A percentile compares a stretch with the other conserved stretches of the same genome.
These are phyloP conservation scores for Ophiostoma piceae DNA, from an alignment of 2,329 filamentous ascomycete genomes.

Conservation along the genomic window DNA sequence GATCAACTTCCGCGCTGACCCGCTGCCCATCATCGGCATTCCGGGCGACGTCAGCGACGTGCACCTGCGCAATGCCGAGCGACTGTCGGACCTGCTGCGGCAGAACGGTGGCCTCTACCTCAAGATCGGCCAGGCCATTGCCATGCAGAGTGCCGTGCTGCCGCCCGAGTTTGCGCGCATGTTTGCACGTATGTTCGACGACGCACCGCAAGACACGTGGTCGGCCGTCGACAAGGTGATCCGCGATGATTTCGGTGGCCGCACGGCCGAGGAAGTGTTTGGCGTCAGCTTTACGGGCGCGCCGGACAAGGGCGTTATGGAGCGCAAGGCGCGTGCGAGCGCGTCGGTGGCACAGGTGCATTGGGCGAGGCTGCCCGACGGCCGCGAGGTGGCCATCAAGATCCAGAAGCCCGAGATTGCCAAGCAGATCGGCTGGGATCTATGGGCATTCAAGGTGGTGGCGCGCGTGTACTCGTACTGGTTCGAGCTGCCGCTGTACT, in stretches of 20 bases:
- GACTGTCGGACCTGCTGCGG: slow-evolving; percentile 73
- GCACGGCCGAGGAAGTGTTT: slow-evolving; percentile 82
- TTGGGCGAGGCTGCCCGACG: slow-evolving; percentile 81
- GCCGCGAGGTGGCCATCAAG: slow-evolving; percentile 89
- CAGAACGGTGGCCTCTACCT: slow-evolving; percentile 89
- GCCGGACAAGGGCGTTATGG: slow-evolving; percentile 53
- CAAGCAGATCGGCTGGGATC: slow-evolving; percentile 85
- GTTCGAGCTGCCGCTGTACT: slow-evolving; percentile 92
- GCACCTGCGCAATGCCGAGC: slow-evolving; percentile 76
- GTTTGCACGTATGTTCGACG: slow-evolving; percentile 96
- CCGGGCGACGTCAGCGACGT: slow-evolving; percentile 66
- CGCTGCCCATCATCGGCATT: slow-evolving; percentile 44
- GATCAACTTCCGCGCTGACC: slow-evolving; percentile 82
- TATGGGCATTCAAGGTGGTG: slow-evolving; percentile 92
- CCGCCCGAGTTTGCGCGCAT: slow-evolving; percentile 94
- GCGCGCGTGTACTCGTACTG: slow-evolving; percentile 75
- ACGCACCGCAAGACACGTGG: slow-evolving; percentile 91
- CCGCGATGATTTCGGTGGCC: slow-evolving; percentile 78
- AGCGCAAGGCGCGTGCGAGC: slow-evolving; percentile 60
- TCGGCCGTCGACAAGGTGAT: slow-evolving; percentile 79
- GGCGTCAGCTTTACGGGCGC: slow-evolving; percentile 74
- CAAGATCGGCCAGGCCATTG: slow-evolving; percentile 97
- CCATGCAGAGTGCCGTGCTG: slow-evolving; percentile 92
- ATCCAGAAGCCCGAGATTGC: slow-evolving; percentile 94
- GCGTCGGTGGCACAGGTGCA: slow-evolving; percentile 96